These are phyloP conservation scores for Globisporangium recalcitrans DNA, from an alignment of 352 stramenopile genomes.

Conservation along the genomic window DNA sequence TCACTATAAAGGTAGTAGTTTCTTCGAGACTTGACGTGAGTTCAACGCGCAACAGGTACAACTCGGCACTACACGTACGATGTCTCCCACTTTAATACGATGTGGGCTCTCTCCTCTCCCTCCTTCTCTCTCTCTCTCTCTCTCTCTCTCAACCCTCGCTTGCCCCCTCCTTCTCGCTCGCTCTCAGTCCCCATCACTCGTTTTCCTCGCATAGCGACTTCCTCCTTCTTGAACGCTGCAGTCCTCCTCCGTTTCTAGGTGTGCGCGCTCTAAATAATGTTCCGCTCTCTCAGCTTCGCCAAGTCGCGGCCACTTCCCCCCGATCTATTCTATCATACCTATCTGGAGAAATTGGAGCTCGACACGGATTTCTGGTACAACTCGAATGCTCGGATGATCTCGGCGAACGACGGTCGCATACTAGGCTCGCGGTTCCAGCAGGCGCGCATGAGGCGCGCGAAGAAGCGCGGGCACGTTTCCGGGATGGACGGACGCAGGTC, in stretches of 20 bases:
- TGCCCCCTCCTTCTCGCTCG: not conserved
- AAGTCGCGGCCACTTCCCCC: not conserved
- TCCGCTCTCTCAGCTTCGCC: conserved; percentile 4
- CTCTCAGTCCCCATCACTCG: not conserved
- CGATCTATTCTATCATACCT: conserved; percentile 7
- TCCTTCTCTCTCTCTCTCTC: not conserved
- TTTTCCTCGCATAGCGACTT: not conserved
- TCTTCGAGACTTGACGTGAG: conserved; percentile 1
- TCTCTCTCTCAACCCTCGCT: conserved; percentile 18
- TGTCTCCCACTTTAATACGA: not conserved
- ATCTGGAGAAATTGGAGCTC: conserved; percentile 11
- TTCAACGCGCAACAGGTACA: not conserved
- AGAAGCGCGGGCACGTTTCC: conserved; percentile 55
- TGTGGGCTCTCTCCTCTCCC: not conserved
- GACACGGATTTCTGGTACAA: conserved; percentile 23
- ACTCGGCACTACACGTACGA: not conserved
- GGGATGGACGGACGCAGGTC: conserved; percentile 67
- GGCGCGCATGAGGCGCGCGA: conserved; percentile 64
- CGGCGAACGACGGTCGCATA: conserved; percentile 61
- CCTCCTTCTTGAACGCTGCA: conserved; percentile 5
- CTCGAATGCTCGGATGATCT: conserved; percentile 54
- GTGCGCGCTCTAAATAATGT: conserved; percentile 10
- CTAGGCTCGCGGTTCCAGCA: conserved; percentile 77
- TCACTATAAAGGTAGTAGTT: not conserved
- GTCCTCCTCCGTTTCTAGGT: not conserved